Evolutionary conservation across 352 stramenopile species (phyloP).

Genomic region (Thraustochytrium striatum): DNA sequence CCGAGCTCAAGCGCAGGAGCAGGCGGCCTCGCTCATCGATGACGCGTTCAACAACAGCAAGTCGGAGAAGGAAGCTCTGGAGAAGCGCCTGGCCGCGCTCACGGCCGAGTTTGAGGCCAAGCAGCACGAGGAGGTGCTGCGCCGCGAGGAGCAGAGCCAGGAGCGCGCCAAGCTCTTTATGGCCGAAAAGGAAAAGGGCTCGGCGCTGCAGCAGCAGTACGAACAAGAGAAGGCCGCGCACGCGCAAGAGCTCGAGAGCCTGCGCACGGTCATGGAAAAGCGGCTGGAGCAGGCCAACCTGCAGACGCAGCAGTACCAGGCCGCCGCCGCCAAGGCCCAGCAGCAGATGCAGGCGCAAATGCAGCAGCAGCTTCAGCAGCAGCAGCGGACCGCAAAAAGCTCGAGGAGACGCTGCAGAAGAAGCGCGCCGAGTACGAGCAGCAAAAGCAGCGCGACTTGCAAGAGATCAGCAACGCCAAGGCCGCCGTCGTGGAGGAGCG

Average conservation of each 20-base stretch:
- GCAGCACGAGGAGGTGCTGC: slow-evolving; percentile 37
- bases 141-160: slow-evolving; percentile 14
- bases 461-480: slow-evolving; percentile 28
- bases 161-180: slow-evolving; percentile 25
- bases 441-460: slow-evolving; percentile 33
- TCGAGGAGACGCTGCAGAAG: slow-evolving; percentile 39
- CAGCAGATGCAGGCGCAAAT: slow-evolving; percentile 30
- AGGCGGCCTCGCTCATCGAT: slow-evolving; percentile 10
- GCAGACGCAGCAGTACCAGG: slow-evolving; percentile 22
- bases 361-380: too few species aligned
- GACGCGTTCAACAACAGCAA: slow-evolving; percentile 26
- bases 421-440: slow-evolving; percentile 41
- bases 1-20: slow-evolving; percentile 29
- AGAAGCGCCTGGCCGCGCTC: slow-evolving; percentile 24
- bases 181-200: slow-evolving; percentile 42
- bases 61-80: slow-evolving; percentile 31
- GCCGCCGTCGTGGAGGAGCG: slow-evolving; percentile 27
- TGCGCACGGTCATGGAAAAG: not conserved
- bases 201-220: slow-evolving; percentile 38
- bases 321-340: not conserved
- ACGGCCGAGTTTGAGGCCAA: slow-evolving; percentile 20
- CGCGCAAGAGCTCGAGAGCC: not conserved
- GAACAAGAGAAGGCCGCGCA: slow-evolving; percentile 39
- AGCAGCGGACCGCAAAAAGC: slow-evolving; percentile 47
- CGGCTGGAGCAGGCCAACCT: slow-evolving; percentile 38